phyloP scores from a whole-genome alignment of 2,329 filamentous ascomycete species.

The Aureobasidium sp. region DNA sequence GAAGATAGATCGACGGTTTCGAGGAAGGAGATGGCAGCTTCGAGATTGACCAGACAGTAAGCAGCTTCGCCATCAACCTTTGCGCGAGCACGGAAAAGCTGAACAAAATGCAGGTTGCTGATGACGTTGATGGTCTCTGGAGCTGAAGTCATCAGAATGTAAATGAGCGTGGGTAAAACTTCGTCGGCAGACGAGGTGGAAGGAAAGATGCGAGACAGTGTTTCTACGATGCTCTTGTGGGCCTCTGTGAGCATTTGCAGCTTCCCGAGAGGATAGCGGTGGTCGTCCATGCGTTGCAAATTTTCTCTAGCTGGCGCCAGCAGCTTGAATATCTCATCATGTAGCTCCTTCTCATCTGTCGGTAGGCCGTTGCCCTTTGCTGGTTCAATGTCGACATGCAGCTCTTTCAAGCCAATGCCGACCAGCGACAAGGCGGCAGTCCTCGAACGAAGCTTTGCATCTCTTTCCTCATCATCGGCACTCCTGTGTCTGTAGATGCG shows the following conservation, averaged over 20 bases:
- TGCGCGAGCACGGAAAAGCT: slow-evolving; percentile 74
- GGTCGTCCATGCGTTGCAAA: slow-evolving; percentile 73
- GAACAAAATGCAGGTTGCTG: slow-evolving; percentile 91
- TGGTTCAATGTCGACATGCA: slow-evolving; percentile 65
- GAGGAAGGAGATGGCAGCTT: slow-evolving; percentile 87
- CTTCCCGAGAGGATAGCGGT: slow-evolving; percentile 83
- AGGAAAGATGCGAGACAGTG: slow-evolving; percentile 55
- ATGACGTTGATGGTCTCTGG: slow-evolving; percentile 80
- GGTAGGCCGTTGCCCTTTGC: slow-evolving; percentile 48
- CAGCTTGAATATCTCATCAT: slow-evolving; percentile 61
- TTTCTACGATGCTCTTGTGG: slow-evolving; percentile 92
- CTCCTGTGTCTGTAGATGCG: slow-evolving; percentile 85
- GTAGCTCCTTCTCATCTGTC: slow-evolving; percentile 42
- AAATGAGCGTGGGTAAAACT: slow-evolving; percentile 93
- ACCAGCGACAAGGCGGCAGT: slow-evolving; percentile 86
- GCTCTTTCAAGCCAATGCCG: slow-evolving; percentile 76
- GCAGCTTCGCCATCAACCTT: slow-evolving; percentile 90
- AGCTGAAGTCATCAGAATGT: slow-evolving; percentile 83
- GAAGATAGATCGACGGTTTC: slow-evolving; percentile 92
- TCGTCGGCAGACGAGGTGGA: slow-evolving; percentile 88
- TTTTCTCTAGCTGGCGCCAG: slow-evolving; percentile 60
- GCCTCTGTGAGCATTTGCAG: slow-evolving; percentile 78
- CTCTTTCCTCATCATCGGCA: slow-evolving; percentile 88
- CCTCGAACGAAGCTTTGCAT: slow-evolving; percentile 89
- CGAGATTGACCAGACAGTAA: slow-evolving; percentile 92